Base-by-base conservation (phyloP, 768 basidiomycete species). In the Daedalea quercina region DNA sequence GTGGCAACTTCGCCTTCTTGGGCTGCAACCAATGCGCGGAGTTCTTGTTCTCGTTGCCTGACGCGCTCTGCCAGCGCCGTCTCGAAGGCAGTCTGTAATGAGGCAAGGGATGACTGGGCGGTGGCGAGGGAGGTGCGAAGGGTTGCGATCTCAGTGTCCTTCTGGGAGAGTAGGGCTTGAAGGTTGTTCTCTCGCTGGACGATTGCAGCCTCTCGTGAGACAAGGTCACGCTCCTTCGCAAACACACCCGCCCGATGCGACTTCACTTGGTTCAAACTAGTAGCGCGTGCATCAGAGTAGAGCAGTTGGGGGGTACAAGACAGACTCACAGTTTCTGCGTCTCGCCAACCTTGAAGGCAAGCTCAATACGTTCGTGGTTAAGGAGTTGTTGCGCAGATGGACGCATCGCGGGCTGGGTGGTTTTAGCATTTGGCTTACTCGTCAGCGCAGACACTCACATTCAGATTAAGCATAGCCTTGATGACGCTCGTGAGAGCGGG, bases 391-490 rank as follows among this genome's bases (percentile, higher is more conserved):
- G 76, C 0, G 88, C 87, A 0, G 88, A 90, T 1, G 90, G 90
- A 35, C 90, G 80, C 85, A 90, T 88, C 1, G 88, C 87, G 3
- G 90, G 90, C 89, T 92, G 45, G 34, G 26, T 23, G 17, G 22
- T 20, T 2, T 23, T 26, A 33, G n/a, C 25, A 35, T 7, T 22
- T 41, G 12, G 15, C 17, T 28, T 37, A 31, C 51, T 51, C n/a
- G 17, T 9, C 34, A 35, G 28, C 42, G 40, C 17, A 60, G 67
- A 59, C 84, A 63, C 77, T 59, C 62, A 92, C 91, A 61, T 91
- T 91, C 13, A 91, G 72, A 65, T 84, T 90, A 15, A 94, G 67
- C 92, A 95, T 94, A 0, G 87, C 78, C 64, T 87, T 91, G 62
- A 94, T 92, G 53, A 87, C 78, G n/a, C 73, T 73, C 3, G 78